These are phyloP conservation scores for Xeromyces bisporus DNA, from an alignment of 495 filamentous ascomycete species.

Conservation along the genomic window DNA sequence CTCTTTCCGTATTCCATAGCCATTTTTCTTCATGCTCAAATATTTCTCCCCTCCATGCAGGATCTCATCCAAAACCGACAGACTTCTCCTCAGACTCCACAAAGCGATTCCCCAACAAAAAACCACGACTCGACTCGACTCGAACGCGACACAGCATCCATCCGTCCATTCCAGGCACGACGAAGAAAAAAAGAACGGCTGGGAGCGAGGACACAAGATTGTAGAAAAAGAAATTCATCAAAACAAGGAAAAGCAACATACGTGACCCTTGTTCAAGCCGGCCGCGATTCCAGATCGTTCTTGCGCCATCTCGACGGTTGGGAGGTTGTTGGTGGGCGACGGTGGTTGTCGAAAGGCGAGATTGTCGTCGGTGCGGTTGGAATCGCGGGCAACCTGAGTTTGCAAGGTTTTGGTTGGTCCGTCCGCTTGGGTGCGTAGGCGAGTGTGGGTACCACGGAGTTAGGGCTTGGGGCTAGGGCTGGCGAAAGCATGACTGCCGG, in stretches of 20 bases:
- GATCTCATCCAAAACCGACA: neutral
- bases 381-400: conserved; percentile 16
- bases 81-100: no score
- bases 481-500: conserved; percentile 3
- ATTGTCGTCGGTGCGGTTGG: conserved; percentile 20
- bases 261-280: conserved; percentile 81
- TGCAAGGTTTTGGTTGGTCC: conserved; percentile 20
- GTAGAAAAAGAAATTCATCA: neutral
- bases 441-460: conserved; percentile 17
- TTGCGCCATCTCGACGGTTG: conserved; percentile 39
- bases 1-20: conserved; percentile 1
- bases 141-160: neutral
- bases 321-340: conserved; percentile 27
- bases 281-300: conserved; percentile 60
- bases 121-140: neutral
- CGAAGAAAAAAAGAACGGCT: no score
- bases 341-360: conserved; percentile 12
- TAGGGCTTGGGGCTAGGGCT: conserved; percentile 9
- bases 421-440: conserved; percentile 17
- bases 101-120: no score
- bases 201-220: neutral
- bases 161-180: neutral
- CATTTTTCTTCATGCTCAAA: neutral
- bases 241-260: conserved; percentile 31
- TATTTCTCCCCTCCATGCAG: neutral